A percentile compares a stretch with the other conserved stretches of the same genome.
Conservation (phyloP, 139 green algal species). For the Picochlorum sp. region DNA sequence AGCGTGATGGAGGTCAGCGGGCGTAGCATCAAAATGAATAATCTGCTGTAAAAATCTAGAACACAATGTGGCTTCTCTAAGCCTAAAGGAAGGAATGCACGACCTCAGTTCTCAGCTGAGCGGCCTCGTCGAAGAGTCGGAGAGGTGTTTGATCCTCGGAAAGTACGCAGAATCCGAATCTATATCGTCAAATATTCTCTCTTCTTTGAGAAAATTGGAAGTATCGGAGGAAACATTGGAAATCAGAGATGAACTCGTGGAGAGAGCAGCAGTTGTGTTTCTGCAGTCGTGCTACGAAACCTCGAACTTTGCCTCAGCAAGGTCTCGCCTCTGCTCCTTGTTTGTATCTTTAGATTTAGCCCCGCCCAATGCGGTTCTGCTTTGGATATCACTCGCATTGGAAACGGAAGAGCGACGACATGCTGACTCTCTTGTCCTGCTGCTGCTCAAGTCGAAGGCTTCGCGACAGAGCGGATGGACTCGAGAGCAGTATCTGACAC, state of each 20-base stretch:
- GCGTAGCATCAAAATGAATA: no score
- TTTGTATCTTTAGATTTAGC: constrained; percentile 10
- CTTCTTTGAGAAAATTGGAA: neutral
- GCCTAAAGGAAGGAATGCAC: no score
- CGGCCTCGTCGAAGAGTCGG: neutral
- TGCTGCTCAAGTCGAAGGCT: constrained; percentile 7
- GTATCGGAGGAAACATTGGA: neutral
- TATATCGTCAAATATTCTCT: neutral
- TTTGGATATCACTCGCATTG: constrained; percentile 28
- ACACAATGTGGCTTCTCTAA: no score
- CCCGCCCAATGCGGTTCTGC: constrained; percentile 12
- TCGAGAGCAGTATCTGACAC: constrained; percentile 18
- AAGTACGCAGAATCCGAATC: constrained; percentile 7
- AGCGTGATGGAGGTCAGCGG: no score
- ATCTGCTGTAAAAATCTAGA: no score
- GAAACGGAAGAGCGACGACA: constrained; percentile 8
- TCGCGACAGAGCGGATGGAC: constrained; percentile 9
- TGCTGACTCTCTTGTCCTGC: constrained; percentile 12
- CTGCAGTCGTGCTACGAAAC: constrained; percentile 18
- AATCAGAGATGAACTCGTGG: neutral
- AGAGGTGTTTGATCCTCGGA: neutral
- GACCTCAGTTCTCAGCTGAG: neutral
- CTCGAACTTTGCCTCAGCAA: constrained; percentile 7
- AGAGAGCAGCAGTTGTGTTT: constrained; percentile 11
- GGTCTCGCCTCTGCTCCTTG: neutral